Evolutionary conservation across 1,284 basidiomycete genomes (phyloP).

Genomic region (Naganishia liquefaciens): DNA sequence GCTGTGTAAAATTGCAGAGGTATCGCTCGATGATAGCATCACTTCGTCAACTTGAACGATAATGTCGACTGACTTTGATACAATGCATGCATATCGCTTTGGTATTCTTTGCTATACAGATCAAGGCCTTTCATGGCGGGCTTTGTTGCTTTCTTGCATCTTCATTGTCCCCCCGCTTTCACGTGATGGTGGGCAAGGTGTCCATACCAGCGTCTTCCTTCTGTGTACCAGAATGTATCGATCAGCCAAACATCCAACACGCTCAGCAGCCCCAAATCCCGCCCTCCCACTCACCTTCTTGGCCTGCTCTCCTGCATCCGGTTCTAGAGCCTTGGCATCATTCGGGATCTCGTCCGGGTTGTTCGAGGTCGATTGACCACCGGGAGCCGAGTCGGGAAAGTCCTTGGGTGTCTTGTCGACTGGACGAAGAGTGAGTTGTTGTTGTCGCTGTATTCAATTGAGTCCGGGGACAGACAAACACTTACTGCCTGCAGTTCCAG

Average conservation of each 20-base stretch:
- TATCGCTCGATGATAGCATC: not conserved
- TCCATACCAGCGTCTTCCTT: slow-evolving; percentile 32
- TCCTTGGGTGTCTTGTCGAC: slow-evolving; percentile 23
- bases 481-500: slow-evolving; percentile 23
- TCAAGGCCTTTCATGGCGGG: not conserved
- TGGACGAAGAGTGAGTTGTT: not conserved
- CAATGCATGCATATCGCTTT: not conserved
- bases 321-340: slow-evolving; percentile 27
- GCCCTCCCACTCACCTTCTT: slow-evolving; percentile 14
- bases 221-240: not conserved
- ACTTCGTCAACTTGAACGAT: not conserved
- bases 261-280: not conserved
- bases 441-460: too few species aligned
- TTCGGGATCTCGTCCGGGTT: slow-evolving; percentile 27
- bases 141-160: not conserved
- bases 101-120: not conserved
- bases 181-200: slow-evolving; percentile 31
- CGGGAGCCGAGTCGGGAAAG: slow-evolving; percentile 14
- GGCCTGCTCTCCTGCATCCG: slow-evolving; percentile 29
- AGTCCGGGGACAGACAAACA: too few species aligned
- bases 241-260: not conserved
- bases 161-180: not conserved
- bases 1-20: too few species aligned
- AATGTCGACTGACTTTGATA: too few species aligned
- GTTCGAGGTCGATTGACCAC: slow-evolving; percentile 24